phyloP scores from a whole-genome alignment of 257 asterid species.

The Solanum sparsipilum region DNA sequence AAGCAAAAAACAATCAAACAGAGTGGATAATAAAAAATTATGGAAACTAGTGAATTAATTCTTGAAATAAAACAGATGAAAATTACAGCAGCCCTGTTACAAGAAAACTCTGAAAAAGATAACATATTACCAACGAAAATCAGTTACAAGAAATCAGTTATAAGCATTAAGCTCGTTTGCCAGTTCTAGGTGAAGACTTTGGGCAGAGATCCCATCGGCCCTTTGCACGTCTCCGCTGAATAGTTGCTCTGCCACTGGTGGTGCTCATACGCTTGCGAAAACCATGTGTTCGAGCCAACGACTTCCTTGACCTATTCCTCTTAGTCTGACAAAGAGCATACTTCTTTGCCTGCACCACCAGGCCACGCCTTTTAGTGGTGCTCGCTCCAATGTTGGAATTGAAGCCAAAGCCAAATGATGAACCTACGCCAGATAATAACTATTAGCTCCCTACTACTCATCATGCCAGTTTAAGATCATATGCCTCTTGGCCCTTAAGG shows the following conservation, averaged over 20 bases:
- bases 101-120: neutral
- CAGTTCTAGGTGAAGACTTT: slow-evolving; percentile 66
- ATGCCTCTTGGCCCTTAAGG: neutral
- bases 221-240: slow-evolving; percentile 79
- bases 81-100: neutral
- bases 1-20: neutral
- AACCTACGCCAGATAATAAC: slow-evolving; percentile 1
- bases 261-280: slow-evolving; percentile 91
- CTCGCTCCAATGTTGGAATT: slow-evolving; percentile 17
- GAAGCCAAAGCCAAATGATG: slow-evolving; percentile 31
- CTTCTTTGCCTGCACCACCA: slow-evolving; percentile 58
- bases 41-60: neutral
- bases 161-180: slow-evolving; percentile 45
- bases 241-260: slow-evolving; percentile 61
- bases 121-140: neutral
- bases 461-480: neutral
- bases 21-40: neutral
- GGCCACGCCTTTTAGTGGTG: slow-evolving; percentile 31
- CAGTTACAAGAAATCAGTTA: neutral
- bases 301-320: slow-evolving; percentile 85
- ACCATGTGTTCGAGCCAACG: slow-evolving; percentile 92
- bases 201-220: slow-evolving; percentile 84
- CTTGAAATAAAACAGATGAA: neutral
- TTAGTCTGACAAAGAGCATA: slow-evolving; percentile 73
- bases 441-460: neutral